Base-by-base conservation (phyloP, 805 yeast species). In the Candida ulmi region DNA sequence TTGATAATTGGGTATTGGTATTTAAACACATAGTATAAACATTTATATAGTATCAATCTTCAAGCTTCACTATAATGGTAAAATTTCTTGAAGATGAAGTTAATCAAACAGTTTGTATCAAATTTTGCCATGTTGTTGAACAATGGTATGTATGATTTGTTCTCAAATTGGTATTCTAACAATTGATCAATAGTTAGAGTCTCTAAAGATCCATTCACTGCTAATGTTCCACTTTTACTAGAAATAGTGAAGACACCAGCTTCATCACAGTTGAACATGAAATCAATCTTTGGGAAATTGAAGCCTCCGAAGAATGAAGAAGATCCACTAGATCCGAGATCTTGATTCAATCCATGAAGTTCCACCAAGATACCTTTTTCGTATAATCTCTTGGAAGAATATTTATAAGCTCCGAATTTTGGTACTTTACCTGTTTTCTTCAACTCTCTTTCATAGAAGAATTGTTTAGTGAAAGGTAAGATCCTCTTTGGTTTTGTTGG, bases 171-270 rank as follows among this genome's bases (percentile, higher is more conserved):
- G 37, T 74, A 68, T 33, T 75, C 76, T 46, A 91, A 66, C 35
- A 91, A 61, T 21, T 83, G 80, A 52, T 86, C 93, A 40, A 91
- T 68, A 0, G 85, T 72, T 17, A 91, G 57, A 11, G 74, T 68
- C 28, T 69, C 69, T 11, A 67, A 57, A 0, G 69, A 68, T 9
- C 72, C 83, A 21, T 80, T 74, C 29, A 77, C 78, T 33, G 79
- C 83, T n/a, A 80, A 71, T 2, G 80, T 66, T 8, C 88, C 90
- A 55, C 73, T 77, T 4, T 86, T 77, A 9, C 87, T 84, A 37
- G 90, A 93, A 17, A 93, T 68, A 5, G 74, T 73, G 54, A 87
- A 88, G 21, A 70, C 72, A 2, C 91, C 91, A 8, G 78, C 80
- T 45, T 74, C 68, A 51, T 85, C 86, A 54, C 91, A 83, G 45